These are phyloP conservation scores for Tricholoma sp. DNA, from an alignment of 768 basidiomycete species.

Conservation along the genomic window DNA sequence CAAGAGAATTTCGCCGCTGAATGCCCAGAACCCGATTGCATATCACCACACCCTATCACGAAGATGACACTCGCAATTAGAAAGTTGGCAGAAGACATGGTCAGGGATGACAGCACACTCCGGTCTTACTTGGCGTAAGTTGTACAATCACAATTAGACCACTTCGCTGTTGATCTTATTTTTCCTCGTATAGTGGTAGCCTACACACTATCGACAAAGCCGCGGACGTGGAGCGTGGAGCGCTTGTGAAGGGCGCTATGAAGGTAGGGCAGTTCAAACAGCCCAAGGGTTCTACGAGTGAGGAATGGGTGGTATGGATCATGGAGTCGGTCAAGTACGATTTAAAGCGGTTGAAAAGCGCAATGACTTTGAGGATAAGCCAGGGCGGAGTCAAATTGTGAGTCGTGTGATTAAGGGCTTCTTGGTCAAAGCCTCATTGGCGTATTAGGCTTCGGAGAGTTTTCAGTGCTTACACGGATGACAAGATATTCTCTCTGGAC, in stretches of 20 bases:
- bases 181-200: neutral
- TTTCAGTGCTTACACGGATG: conserved; percentile 37
- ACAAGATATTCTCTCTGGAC: conserved; percentile 41
- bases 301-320: neutral
- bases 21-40: neutral
- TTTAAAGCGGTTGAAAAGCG: neutral
- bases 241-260: neutral
- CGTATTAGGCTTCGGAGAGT: conserved; percentile 28
- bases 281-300: neutral
- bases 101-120: neutral
- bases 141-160: neutral
- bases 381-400: conserved; percentile 15
- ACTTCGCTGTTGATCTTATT: neutral
- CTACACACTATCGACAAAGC: neutral
- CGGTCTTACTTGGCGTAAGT: conserved; percentile 7
- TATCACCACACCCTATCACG: neutral
- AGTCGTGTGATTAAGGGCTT: neutral
- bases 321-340: neutral
- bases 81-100: conserved; percentile 10
- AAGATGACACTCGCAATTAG: conserved; percentile 3
- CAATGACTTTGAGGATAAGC: neutral
- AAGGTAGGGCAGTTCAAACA: neutral
- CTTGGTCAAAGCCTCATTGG: neutral
- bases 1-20: conserved; percentile 7
- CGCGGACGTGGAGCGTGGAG: neutral